These are phyloP conservation scores for Pugionium cornutum DNA, from an alignment of 345 rosid species.

Conservation along the genomic window DNA sequence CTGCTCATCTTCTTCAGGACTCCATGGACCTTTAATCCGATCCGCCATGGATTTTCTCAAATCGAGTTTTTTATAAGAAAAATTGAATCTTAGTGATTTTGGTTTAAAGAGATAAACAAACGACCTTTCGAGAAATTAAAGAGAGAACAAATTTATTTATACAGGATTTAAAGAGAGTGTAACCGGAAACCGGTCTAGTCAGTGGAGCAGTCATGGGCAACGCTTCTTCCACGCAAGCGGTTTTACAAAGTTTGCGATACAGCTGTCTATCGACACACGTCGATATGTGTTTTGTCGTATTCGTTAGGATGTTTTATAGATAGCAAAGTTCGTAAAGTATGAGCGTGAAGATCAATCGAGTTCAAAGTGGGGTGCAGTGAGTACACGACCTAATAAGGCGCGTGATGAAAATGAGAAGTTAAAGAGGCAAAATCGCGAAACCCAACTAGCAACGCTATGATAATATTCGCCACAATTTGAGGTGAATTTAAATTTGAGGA, in stretches of 20 bases:
- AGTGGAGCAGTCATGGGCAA: conserved; percentile 49
- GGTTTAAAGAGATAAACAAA: conserved; percentile 4
- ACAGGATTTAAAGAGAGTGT: background rate
- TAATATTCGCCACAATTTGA: conserved; percentile 38
- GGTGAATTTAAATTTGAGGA: conserved; percentile 17
- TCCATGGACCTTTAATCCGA: conserved; percentile 98
- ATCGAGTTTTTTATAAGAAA: background rate
- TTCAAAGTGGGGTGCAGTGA: background rate
- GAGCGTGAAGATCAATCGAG: conserved; percentile 36
- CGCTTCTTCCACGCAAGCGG: conserved; percentile 67
- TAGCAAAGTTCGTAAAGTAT: too few species aligned
- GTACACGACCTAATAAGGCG: background rate
- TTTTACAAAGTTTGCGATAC: conserved; percentile 63
- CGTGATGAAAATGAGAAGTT: conserved; percentile 17
- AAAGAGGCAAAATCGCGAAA: conserved; percentile 41
- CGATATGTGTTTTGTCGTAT: conserved; percentile 40
- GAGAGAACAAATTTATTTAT: conserved; percentile 36
- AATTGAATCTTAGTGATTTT: background rate
- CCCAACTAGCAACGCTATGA: conserved; percentile 38
- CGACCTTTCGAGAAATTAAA: conserved; percentile 8
- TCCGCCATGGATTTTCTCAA: conserved; percentile 38
- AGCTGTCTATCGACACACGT: conserved; percentile 50
- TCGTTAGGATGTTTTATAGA: background rate
- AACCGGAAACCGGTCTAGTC: conserved; percentile 36
- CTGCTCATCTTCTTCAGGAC: conserved; percentile 89